A percentile compares a stretch with the other conserved stretches of the same genome.
Conservation (phyloP, 2,329 filamentous ascomycete species). For the Sclerotinia sclerotiorum region DNA sequence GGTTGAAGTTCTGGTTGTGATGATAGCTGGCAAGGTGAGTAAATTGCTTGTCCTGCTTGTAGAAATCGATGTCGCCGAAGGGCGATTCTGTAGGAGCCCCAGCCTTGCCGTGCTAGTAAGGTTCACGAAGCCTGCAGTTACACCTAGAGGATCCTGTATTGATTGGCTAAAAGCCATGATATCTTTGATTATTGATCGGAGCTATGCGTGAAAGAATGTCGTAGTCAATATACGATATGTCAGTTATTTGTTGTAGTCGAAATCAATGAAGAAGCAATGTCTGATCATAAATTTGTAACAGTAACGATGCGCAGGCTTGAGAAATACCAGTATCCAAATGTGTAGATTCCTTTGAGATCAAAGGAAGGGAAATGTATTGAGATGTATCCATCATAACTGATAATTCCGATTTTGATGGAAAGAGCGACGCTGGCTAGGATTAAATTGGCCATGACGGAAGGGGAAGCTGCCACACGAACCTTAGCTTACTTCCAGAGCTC, state of each 20-base stretch:
- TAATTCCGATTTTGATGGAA: neutral
- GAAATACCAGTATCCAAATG: conserved; percentile 14
- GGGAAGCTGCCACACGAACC: conserved; percentile 1
- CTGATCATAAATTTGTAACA: neutral
- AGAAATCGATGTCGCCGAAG: neutral
- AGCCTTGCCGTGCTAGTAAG: neutral
- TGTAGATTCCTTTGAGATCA: neutral
- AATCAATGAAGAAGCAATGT: conserved; percentile 11
- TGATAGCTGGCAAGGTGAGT: neutral
- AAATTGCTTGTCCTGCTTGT: neutral
- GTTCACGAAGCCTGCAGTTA: neutral
- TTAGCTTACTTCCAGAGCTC: neutral
- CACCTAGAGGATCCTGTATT: neutral
- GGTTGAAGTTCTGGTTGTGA: neutral
- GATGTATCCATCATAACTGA: neutral
- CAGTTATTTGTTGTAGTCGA: neutral
- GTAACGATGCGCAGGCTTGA: conserved; percentile 15
- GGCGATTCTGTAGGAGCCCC: neutral
- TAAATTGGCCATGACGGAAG: neutral
- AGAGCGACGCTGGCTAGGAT: neutral
- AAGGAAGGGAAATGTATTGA: no score
- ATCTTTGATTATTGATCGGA: neutral
- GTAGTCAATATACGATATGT: neutral
- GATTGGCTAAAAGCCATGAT: conserved; percentile 5
- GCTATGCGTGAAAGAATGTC: neutral